Percentiles rank a stretch among this genome's conserved stretches.
Conservation (phyloP, 1,139 yeast species). For the Candida tunisiensis region DNA sequence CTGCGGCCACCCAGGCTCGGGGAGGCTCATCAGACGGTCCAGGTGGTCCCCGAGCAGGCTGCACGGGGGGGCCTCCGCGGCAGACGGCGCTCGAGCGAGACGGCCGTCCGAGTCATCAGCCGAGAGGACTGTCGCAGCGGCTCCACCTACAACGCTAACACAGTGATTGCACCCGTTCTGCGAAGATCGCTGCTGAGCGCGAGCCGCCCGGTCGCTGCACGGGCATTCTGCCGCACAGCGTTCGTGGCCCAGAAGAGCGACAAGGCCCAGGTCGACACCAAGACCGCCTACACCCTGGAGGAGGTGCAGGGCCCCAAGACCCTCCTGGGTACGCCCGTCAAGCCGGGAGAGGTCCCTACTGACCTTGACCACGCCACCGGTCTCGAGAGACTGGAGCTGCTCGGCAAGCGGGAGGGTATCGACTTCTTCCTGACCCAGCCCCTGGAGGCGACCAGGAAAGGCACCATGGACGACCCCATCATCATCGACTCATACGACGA, state of each 20-base stretch:
- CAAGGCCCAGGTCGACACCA: conserved; percentile 11
- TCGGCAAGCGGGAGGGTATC: conserved; percentile 91
- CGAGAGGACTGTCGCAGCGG: too few species aligned
- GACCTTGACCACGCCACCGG: conserved; percentile 97
- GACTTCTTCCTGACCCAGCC: conserved; percentile 90
- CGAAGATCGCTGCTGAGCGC: too few species aligned
- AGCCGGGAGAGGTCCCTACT: conserved; percentile 70
- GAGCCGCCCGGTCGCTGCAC: too few species aligned
- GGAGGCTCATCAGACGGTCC: too few species aligned
- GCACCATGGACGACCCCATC: conserved; percentile 80
- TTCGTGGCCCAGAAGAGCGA: conserved; percentile 1
- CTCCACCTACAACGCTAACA: too few species aligned
- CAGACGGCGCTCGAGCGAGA: too few species aligned
- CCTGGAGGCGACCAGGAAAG: conserved; percentile 72
- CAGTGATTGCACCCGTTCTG: too few species aligned
- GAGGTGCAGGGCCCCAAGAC: conserved; percentile 74
- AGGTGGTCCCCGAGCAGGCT: too few species aligned
- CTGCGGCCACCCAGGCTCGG: too few species aligned
- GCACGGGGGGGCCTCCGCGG: too few species aligned
- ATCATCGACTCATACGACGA: conserved; percentile 82
- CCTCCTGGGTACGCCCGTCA: conserved; percentile 70
- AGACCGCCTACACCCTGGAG: conserved; percentile 51
- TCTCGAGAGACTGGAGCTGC: conserved; percentile 88
- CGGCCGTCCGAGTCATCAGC: too few species aligned
- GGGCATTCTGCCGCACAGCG: too few species aligned